Conservation (phyloP, 2,329 filamentous ascomycete genomes). For the Aspergillus sp. region DNA sequence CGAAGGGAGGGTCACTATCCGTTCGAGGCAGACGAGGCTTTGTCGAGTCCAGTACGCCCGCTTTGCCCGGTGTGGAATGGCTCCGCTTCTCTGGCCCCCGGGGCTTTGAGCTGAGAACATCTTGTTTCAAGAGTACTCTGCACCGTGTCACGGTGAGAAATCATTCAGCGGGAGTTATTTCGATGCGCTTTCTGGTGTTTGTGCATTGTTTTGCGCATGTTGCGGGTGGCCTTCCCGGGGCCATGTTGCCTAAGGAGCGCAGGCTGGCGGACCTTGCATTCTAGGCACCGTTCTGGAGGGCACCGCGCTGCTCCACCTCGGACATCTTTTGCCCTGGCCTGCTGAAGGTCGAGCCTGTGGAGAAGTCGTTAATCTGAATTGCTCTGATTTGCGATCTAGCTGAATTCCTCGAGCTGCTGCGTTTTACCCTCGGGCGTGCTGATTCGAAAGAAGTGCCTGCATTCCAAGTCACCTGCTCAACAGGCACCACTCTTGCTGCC, state of each 20-base stretch:
- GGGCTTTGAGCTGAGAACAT: neutral
- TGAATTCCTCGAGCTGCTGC: neutral
- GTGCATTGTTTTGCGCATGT: neutral
- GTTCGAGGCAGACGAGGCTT: neutral
- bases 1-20: neutral
- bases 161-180: neutral
- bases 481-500: constrained; percentile 8
- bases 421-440: neutral
- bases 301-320: neutral
- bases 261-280: too few species aligned
- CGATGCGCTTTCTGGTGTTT: too few species aligned
- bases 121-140: neutral
- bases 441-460: neutral
- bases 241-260: neutral
- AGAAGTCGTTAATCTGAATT: neutral
- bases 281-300: neutral
- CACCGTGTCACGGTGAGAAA: neutral
- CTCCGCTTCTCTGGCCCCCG: neutral
- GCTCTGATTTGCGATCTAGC: neutral
- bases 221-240: neutral
- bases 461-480: neutral
- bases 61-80: neutral
- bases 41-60: neutral
- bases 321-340: neutral
- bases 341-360: neutral